phyloP scores from a whole-genome alignment of 805 yeast genomes.

The Diddensiella transvaalensis region DNA sequence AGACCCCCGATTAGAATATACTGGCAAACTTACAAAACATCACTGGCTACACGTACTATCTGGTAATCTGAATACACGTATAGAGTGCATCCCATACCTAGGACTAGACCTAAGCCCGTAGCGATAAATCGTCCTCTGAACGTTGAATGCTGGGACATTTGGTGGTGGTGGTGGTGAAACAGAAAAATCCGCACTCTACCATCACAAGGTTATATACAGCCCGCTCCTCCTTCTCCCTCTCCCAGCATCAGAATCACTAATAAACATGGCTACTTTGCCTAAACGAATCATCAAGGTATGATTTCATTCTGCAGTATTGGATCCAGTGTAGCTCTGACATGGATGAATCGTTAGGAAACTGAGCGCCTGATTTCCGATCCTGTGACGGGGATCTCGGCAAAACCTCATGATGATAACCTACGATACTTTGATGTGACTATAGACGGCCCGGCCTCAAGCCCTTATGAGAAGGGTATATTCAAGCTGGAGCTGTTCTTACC shows the following conservation, averaged over 20 bases:
- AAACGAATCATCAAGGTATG: slow-evolving; percentile 85
- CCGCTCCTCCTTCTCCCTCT: too few relatives aligned
- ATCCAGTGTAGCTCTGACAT: too few relatives aligned
- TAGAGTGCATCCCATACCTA: slow-evolving; percentile 26
- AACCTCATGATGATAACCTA: slow-evolving; percentile 90
- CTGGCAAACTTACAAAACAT: too few relatives aligned
- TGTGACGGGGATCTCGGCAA: slow-evolving; percentile 91
- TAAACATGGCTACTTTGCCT: slow-evolving; percentile 54
- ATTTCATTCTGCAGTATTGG: too few relatives aligned
- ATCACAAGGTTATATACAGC: neutral
- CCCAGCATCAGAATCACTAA: too few relatives aligned
- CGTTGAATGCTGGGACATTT: slow-evolving; percentile 15
- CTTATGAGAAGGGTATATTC: slow-evolving; percentile 78
- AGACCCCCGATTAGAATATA: neutral
- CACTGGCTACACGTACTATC: slow-evolving; percentile 20
- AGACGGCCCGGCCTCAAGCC: slow-evolving; percentile 87
- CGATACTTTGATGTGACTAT: slow-evolving; percentile 90
- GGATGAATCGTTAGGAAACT: too few relatives aligned
- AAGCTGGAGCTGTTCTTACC: slow-evolving; percentile 84
- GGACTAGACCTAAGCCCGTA: slow-evolving; percentile 25
- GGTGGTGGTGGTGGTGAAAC: neutral
- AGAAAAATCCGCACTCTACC: neutral
- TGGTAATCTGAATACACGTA: slow-evolving; percentile 31
- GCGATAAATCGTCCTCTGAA: slow-evolving; percentile 30
- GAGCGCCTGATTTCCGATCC: slow-evolving; percentile 91